Evolutionary conservation across 1,139 yeast genomes (phyloP).

Genomic region (Suzukiozyma palmioleophila): DNA sequence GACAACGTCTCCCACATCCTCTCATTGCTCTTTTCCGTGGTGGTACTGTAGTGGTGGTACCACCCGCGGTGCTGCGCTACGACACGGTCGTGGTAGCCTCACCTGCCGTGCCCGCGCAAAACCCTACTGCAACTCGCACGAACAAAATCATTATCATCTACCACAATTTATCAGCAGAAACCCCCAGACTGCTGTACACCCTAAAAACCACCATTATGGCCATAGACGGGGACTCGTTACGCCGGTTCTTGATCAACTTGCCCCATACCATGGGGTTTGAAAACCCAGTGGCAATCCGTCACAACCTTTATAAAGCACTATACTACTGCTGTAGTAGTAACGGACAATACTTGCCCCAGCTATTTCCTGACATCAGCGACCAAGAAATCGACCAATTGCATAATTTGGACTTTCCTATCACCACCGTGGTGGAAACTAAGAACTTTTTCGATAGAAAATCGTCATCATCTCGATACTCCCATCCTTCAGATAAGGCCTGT

Average conservation of each 20-base stretch:
- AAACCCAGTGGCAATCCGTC: slow-evolving; percentile 12
- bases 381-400: slow-evolving; percentile 15
- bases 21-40: no score
- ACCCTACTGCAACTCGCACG: no score
- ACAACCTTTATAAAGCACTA: slow-evolving; percentile 21
- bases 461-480: slow-evolving; percentile 14
- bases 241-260: slow-evolving; percentile 24
- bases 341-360: slow-evolving; percentile 21
- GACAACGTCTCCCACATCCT: no score
- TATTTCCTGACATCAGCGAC: slow-evolving; percentile 24
- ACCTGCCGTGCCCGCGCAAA: no score
- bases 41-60: no score
- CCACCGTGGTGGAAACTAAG: slow-evolving; percentile 7
- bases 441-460: slow-evolving; percentile 12
- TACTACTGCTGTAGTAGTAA: slow-evolving; percentile 30
- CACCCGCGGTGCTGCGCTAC: no score
- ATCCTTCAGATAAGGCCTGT: slow-evolving; percentile 46
- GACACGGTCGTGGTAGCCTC: no score
- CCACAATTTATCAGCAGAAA: no score
- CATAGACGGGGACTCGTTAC: slow-evolving; percentile 19
- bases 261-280: slow-evolving; percentile 19
- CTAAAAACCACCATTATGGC: neutral
- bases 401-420: slow-evolving; percentile 12
- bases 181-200: no score
- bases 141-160: no score